Percentiles rank a stretch among this genome's conserved stretches.
Evolutionary conservation across 2,329 filamentous ascomycete species (phyloP).

Genomic region (Trichoderma lentiforme): DNA sequence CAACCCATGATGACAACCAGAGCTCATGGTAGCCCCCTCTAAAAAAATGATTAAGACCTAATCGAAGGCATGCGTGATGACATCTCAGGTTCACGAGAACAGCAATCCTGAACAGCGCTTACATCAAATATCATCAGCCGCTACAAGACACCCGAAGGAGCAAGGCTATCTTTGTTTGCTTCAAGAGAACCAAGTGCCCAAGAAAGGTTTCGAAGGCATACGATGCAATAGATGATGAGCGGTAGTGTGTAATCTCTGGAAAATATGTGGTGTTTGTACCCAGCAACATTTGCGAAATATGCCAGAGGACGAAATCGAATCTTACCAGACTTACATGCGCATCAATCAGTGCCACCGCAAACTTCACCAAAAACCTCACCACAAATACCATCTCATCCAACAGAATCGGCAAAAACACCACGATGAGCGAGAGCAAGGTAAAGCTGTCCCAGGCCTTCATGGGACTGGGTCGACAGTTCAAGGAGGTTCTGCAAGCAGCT

Average conservation of each 20-base stretch:
- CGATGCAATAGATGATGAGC: background rate
- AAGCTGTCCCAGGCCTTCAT: no score
- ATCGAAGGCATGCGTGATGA: background rate
- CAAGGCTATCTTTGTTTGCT: background rate
- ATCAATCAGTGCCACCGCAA: background rate
- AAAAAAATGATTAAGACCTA: background rate
- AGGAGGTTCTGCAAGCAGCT: no score
- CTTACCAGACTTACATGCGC: background rate
- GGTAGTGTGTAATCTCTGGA: no score
- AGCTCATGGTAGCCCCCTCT: background rate
- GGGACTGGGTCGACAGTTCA: no score
- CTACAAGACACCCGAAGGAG: background rate
- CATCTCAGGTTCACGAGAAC: background rate
- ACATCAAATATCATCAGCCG: background rate
- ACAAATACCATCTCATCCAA: no score
- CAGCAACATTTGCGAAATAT: background rate
- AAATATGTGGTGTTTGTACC: background rate
- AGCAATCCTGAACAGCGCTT: background rate
- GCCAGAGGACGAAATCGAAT: background rate
- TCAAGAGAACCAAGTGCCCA: background rate
- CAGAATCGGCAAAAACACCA: no score
- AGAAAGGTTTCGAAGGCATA: background rate
- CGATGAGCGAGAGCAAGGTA: no score
- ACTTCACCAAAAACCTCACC: no score
- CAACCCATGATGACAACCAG: background rate